Base-by-base conservation (phyloP, 208 protist species). In the Trypanosoma boissoni region DNA sequence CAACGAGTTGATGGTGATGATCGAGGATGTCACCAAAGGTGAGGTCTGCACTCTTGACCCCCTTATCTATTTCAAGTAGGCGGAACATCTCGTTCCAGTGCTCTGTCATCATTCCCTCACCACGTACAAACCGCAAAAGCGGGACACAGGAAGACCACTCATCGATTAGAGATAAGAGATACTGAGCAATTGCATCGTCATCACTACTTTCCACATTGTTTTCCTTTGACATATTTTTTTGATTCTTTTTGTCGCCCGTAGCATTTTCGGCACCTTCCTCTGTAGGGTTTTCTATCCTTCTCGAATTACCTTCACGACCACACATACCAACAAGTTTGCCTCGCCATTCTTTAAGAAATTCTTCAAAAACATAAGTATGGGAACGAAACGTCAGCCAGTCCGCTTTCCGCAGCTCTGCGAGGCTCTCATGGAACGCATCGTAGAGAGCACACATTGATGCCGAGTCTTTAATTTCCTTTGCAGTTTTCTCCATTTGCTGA, bases 51-150 rank as follows among this genome's bases (percentile, higher is more conserved):
- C 93, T 88, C 20, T 80, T 92, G 43, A 86, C 62, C 7, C 64
- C 74, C 59, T 89, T 84, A 2, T 77, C 72, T 1, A 98, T 73
- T 31, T 73, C 72, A 23, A 99, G 64, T 26, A 98, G 50, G 8
- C 79, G 62, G 65, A 98, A 98, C 58, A 99, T 74, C 55, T 91
- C 78, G 43, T 75, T 83, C 97, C 98, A 99, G 81, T 99, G 98
- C 56, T 98, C 96, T 37, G 80, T 79, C 83, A 96, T 95, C 78
- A 97, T 98, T 2, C 80, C 86, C 10, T 99, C 97, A 23, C 97
- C 98, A 39, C 91, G 83, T 10, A 98, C 78, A 44, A 92, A 96
- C 58, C 94, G 91, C 31, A 98, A 68, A 21, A 92, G 42, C 9
- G 92, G 92, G 28, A 86, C 50, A 41, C 92, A 70, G 12, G 83